phyloP scores from a whole-genome alignment of 371 early-diverging fungal species.

The Syncephalis fuscata region DNA sequence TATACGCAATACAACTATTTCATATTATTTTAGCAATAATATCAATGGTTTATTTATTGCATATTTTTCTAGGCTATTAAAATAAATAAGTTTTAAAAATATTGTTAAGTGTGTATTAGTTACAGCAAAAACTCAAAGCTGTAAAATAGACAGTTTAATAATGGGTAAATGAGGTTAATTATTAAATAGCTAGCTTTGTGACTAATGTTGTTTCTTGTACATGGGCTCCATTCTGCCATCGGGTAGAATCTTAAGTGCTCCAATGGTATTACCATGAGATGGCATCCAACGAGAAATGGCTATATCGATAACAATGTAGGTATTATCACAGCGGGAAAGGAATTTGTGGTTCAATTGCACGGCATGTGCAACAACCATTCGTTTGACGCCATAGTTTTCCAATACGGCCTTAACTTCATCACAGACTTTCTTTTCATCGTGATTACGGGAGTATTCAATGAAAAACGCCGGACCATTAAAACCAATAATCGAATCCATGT shows the following conservation, averaged over 20 bases:
- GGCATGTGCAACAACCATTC: conserved; percentile 67
- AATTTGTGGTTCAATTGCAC: conserved; percentile 42
- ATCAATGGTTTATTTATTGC: too few relatives aligned
- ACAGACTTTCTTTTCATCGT: conserved; percentile 27
- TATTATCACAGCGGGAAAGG: conserved; percentile 38
- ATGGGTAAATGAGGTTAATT: too few relatives aligned
- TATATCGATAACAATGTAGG: conserved; percentile 50
- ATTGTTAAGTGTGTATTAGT: too few relatives aligned
- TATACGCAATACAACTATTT: too few relatives aligned
- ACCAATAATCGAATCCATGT: conserved; percentile 12
- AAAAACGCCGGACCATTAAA: conserved; percentile 36
- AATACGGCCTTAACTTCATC: not conserved
- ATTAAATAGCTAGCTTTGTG: too few relatives aligned
- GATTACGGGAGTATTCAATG: conserved; percentile 42
- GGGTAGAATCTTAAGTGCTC: conserved; percentile 7
- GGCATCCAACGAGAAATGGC: conserved; percentile 41
- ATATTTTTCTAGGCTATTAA: too few relatives aligned
- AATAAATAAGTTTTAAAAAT: too few relatives aligned
- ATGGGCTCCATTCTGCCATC: too few relatives aligned
- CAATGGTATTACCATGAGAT: conserved; percentile 26
- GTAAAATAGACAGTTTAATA: too few relatives aligned
- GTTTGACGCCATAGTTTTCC: conserved; percentile 23
- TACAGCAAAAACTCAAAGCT: too few relatives aligned
- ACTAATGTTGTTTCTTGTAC: too few relatives aligned
- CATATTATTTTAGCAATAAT: too few relatives aligned